These are phyloP conservation scores for Beauveria bassiana DNA, from an alignment of 2,329 filamentous ascomycete species.

Conservation along the genomic window DNA sequence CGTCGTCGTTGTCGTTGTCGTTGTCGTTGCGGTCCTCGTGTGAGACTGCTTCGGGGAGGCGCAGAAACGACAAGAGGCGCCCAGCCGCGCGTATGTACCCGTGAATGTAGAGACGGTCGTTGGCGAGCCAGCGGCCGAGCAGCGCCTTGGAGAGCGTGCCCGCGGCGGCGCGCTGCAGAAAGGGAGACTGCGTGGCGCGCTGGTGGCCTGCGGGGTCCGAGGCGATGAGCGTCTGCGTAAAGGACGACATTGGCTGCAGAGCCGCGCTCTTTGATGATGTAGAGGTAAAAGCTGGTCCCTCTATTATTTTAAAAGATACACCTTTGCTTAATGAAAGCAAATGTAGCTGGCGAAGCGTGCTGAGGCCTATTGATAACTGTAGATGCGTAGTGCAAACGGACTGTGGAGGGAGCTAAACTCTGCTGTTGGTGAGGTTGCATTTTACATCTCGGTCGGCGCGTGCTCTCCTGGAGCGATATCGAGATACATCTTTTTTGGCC, in stretches of 20 bases:
- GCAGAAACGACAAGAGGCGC: slow-evolving; percentile 53
- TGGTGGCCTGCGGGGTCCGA: slow-evolving; percentile 30
- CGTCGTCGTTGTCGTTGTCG: slow-evolving; percentile 7
- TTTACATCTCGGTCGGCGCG: background rate
- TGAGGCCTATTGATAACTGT: background rate
- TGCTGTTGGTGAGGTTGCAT: background rate
- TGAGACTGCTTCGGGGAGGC: slow-evolving; percentile 35
- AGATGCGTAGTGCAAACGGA: background rate
- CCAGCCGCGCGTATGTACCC: slow-evolving; percentile 62
- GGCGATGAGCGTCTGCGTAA: slow-evolving; percentile 45
- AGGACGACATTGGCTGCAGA: slow-evolving; percentile 20
- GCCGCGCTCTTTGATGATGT: background rate
- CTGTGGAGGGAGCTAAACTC: background rate
- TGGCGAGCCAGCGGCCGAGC: slow-evolving; percentile 60
- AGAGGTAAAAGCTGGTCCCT: background rate
- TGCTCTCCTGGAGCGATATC: background rate
- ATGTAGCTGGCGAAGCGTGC: background rate
- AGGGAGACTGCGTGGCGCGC: slow-evolving; percentile 57
- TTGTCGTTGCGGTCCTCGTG: slow-evolving; percentile 14
- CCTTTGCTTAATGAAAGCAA: too few relatives aligned
- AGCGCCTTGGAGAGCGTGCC: slow-evolving; percentile 49
- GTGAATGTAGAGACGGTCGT: slow-evolving; percentile 65
- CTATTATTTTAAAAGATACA: too few relatives aligned
- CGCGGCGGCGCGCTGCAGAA: slow-evolving; percentile 56
- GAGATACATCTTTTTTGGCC: too few relatives aligned